Conservation (phyloP, 75 land plant species). For the Selaginella moellendorffii region DNA sequence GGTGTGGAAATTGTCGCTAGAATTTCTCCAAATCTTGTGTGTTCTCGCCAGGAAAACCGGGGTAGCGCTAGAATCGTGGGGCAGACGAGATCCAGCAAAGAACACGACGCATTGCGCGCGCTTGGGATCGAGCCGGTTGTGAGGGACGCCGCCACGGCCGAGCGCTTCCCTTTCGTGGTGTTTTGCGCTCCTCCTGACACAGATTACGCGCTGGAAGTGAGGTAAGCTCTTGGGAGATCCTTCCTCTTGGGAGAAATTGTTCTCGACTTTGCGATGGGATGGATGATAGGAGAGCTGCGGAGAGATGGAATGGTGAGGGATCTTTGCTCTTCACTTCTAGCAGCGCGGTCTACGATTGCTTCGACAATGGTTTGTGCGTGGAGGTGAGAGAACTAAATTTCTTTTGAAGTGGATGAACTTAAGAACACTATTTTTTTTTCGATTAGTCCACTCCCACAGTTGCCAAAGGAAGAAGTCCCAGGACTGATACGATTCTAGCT, state of each 20-base stretch:
- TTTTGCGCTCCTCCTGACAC: conserved; percentile 81
- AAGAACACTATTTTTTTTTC: background rate
- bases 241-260: no score
- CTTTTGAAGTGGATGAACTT: background rate
- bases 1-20: conserved; percentile 22
- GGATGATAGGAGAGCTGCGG: no score
- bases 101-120: conserved; percentile 58
- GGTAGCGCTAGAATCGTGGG: conserved; percentile 57
- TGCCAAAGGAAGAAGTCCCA: conserved; percentile 65
- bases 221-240: conserved; percentile 25
- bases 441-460: conserved; percentile 48
- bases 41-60: conserved; percentile 41
- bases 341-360: conserved; percentile 74
- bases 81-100: conserved; percentile 54
- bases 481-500: conserved; percentile 61
- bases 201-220: conserved; percentile 78
- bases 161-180: conserved; percentile 59
- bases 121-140: conserved; percentile 54
- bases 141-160: conserved; percentile 21
- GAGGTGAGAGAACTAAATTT: conserved; percentile 37
- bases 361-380: conserved; percentile 65
- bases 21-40: background rate
- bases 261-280: no score
- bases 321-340: conserved; percentile 81
- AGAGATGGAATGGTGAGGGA: conserved; percentile 81